Conservation (phyloP, 192 early-diverging fungal genomes). For the Coemansia sp. region DNA sequence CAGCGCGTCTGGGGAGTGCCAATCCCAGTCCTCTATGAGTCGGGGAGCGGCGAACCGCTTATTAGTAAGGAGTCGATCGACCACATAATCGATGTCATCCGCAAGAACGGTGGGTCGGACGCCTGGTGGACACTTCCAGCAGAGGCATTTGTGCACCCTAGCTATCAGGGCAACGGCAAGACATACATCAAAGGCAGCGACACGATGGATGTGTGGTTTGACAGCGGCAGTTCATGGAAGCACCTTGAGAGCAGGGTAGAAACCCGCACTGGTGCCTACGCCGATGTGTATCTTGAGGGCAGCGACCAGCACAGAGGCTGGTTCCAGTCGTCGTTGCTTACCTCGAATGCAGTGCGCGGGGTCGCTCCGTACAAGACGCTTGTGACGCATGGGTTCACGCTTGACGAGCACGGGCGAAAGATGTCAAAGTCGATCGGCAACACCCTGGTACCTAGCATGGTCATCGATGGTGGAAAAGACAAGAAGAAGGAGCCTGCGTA, state of each 20-base stretch:
- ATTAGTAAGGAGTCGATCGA: conserved; percentile 64
- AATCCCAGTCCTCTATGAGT: conserved; percentile 73
- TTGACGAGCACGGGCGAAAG: conserved; percentile 77
- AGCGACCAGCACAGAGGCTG: conserved; percentile 84
- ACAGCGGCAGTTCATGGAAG: conserved; percentile 78
- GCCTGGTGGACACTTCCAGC: conserved; percentile 70
- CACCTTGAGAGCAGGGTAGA: conserved; percentile 55
- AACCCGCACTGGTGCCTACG: conserved; percentile 39
- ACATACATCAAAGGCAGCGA: conserved; percentile 65
- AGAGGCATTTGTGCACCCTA: conserved; percentile 64
- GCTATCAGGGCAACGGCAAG: conserved; percentile 59
- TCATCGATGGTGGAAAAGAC: conserved; percentile 74
- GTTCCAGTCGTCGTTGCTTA: conserved; percentile 82
- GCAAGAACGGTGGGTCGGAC: conserved; percentile 60
- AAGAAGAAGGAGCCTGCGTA: conserved; percentile 68
- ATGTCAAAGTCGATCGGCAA: conserved; percentile 87
- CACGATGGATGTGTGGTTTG: conserved; percentile 90
- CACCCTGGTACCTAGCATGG: conserved; percentile 61
- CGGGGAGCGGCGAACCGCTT: conserved; percentile 60
- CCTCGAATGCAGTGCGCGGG: conserved; percentile 66
- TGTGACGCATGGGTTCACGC: conserved; percentile 80
- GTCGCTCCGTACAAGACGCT: conserved; percentile 68
- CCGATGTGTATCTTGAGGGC: conserved; percentile 76
- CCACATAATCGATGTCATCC: conserved; percentile 64
- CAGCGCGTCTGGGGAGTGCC: conserved; percentile 83